Percentiles rank a stretch among this genome's conserved stretches.
Conservation (phyloP, 2,329 filamentous ascomycete genomes). For the Ophiostoma sp. region DNA sequence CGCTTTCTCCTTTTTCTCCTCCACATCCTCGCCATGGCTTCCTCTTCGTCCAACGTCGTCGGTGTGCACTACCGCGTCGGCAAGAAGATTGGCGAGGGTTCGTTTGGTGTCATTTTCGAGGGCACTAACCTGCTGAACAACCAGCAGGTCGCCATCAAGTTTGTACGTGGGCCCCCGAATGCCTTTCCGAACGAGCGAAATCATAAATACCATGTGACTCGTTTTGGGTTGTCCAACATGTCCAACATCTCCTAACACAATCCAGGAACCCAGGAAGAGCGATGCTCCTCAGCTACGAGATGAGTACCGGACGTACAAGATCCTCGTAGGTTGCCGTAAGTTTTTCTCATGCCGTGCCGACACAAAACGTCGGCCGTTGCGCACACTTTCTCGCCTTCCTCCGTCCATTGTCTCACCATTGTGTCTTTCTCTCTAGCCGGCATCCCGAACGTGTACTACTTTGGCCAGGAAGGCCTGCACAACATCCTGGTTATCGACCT, state of each 20-base stretch:
- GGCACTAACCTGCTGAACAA: constrained; percentile 98
- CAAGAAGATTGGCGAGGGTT: constrained; percentile 99
- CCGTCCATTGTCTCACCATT: constrained; percentile 2
- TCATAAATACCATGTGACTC: not conserved
- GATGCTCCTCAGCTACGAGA: constrained; percentile 96
- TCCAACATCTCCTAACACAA: not conserved
- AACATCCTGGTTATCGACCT: constrained; percentile 98
- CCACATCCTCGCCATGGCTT: constrained; percentile 62
- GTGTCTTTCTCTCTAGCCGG: constrained; percentile 62
- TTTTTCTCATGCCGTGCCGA: constrained; percentile 36
- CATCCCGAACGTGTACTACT: constrained; percentile 99
- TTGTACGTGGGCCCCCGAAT: constrained; percentile 54
- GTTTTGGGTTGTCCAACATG: not conserved
- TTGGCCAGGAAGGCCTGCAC: constrained; percentile 96
- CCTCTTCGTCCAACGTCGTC: constrained; percentile 92
- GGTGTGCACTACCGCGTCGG: constrained; percentile 98
- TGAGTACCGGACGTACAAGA: constrained; percentile 99
- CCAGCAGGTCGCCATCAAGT: constrained; percentile 99
- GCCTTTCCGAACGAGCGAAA: not conserved
- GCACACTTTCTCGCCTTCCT: not conserved
- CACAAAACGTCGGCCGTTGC: not conserved
- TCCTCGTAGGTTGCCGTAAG: constrained; percentile 98
- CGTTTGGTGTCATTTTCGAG: constrained; percentile 98
- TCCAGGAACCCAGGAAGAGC: constrained; percentile 93
- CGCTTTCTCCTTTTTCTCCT: not conserved